Evolutionary conservation across 176 grass and related monocot genomes (phyloP).

Genomic region (Aegilops sharonensis): DNA sequence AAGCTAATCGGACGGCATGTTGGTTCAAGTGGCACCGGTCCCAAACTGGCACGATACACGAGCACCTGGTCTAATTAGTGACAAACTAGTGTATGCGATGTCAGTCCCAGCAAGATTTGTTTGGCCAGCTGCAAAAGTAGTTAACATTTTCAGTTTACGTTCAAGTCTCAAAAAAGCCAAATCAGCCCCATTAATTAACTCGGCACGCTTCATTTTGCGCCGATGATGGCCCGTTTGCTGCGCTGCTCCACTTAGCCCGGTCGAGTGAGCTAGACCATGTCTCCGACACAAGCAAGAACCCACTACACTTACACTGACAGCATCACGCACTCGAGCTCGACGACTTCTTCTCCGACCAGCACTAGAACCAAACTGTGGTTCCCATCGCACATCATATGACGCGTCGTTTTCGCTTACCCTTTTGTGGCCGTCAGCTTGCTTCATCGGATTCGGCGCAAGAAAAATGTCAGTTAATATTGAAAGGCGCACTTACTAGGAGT

Average conservation of each 20-base stretch:
- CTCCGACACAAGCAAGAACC: not conserved
- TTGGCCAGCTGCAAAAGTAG: not conserved
- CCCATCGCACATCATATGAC: not conserved
- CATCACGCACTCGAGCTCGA: not conserved
- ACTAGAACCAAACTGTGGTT: too few relatives aligned
- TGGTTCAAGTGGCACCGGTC: not conserved
- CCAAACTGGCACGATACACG: not conserved
- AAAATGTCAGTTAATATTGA: not conserved
- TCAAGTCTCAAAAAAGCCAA: not conserved
- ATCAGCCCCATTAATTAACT: not conserved
- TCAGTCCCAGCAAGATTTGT: not conserved
- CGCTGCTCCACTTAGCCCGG: not conserved
- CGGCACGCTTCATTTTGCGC: not conserved
- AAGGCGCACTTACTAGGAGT: not conserved
- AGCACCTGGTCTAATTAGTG: not conserved
- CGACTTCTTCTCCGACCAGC: not conserved
- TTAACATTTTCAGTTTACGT: not conserved
- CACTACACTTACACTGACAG: not conserved
- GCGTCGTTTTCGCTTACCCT: not conserved
- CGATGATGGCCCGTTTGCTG: not conserved
- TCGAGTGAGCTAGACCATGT: not conserved
- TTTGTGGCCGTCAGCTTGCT: not conserved
- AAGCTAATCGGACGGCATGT: too few relatives aligned
- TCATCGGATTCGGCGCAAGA: not conserved
- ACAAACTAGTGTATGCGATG: not conserved